Evolutionary conservation across 1,139 yeast species (phyloP).

Genomic region (Saccharomyces pastorianus): DNA sequence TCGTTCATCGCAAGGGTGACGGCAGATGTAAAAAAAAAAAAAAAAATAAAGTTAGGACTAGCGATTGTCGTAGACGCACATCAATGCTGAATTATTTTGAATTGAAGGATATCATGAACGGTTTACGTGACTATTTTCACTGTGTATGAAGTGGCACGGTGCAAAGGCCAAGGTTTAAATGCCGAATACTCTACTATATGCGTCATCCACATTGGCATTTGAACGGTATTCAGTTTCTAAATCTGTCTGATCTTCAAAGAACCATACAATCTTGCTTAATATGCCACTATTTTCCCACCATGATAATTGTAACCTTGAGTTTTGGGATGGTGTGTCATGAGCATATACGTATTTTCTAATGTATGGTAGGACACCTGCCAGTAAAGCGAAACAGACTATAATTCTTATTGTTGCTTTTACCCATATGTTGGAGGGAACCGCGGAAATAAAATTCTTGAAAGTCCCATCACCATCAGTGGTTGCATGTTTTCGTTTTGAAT

Average conservation of each 20-base stretch:
- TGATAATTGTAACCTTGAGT: conserved; percentile 1
- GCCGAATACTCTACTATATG: conserved; percentile 11
- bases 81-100: neutral
- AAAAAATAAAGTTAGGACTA: conserved; percentile 1
- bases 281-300: conserved; percentile 9
- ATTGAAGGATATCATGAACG: neutral
- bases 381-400: neutral
- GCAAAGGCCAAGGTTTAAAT: neutral
- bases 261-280: conserved; percentile 6
- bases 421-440: neutral
- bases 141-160: neutral
- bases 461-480: neutral
- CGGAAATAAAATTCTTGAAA: neutral
- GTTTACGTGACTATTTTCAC: neutral
- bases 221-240: neutral
- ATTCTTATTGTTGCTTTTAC: neutral
- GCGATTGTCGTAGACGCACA: neutral
- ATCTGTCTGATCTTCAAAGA: conserved; percentile 1
- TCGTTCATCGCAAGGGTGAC: neutral
- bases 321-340: neutral
- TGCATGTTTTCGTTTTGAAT: neutral
- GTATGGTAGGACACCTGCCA: neutral
- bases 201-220: conserved; percentile 3
- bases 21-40: neutral
- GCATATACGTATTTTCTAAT: neutral